Base-by-base conservation (phyloP, 768 basidiomycete genomes). In the Mycena alexandri region DNA sequence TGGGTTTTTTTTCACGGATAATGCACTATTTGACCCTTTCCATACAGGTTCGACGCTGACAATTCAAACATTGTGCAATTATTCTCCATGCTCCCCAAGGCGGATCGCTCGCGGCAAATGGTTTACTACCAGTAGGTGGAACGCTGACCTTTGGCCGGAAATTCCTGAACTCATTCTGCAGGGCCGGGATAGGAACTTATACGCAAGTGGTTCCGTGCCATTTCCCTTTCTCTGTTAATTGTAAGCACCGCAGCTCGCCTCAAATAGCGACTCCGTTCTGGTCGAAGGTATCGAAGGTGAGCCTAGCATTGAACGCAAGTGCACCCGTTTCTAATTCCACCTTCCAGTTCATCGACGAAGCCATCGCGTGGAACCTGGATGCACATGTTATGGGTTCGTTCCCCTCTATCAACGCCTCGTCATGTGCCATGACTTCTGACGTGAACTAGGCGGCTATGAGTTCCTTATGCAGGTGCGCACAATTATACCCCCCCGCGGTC, bases 121-220 rank as follows among this genome's bases (percentile, higher is more conserved):
- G 79, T 79, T 21, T 84, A 84, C 64, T 83, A 84, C 68, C 83
- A 84, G 76, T 52, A 19, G 10, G 22, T 42, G 10, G 5, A 42
- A 25, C 19, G 16, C 29, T 9, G 29, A 19, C 21, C 34, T 16
- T 33, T 25, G 13, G 25, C 38, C 5, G 19, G 1, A 29, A 36
- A 48, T 22, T 62, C 68, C 21, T 43, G 53, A 46, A 43, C 38
- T 10, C 14, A 11, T 25, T 7, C 24, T 21, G 19, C 33, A 69
- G 87, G 83, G 84, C 89, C 25, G 89, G 89, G 9, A 89, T 90
- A 50, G 89, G 89, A 5, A 90, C 89, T 1, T 90, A 90, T 59
- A 83, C 82, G 9, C 77, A 29, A 29, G 29, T 29, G 29, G 29
- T 29, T 29, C 29, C 29, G 3, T 6, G 29, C 6, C 6, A 29